Evolutionary conservation across 2,329 filamentous ascomycete species (phyloP).

Genomic region (Exophiala aquamarina): DNA sequence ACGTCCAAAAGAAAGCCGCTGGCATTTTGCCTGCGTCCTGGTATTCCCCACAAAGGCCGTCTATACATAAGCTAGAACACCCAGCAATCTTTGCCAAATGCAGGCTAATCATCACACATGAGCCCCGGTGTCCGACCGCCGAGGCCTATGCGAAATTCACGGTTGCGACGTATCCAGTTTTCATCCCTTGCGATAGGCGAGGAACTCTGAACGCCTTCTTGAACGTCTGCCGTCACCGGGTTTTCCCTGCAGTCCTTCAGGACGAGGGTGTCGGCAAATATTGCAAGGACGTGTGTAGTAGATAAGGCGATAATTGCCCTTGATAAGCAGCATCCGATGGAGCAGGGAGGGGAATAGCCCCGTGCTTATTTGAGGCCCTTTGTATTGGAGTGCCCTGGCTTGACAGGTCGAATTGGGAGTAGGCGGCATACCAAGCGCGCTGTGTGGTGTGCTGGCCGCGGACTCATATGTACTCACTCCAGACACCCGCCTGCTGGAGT

Average conservation of each 20-base stretch:
- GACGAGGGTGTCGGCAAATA: slow-evolving; percentile 27
- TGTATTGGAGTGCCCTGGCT: too few species aligned
- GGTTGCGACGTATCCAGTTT: slow-evolving; percentile 53
- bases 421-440: too few species aligned
- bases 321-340: too few species aligned
- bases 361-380: too few species aligned
- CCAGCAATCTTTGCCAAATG: slow-evolving; percentile 52
- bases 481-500: too few species aligned
- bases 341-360: too few species aligned
- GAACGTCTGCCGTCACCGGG: slow-evolving; percentile 63
- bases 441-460: too few species aligned
- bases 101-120: slow-evolving; percentile 43
- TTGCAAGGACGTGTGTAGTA: slow-evolving; percentile 28
- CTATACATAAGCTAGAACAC: slow-evolving; percentile 53
- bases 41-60: slow-evolving; percentile 49
- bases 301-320: too few species aligned
- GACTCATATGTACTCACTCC: too few species aligned
- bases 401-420: too few species aligned
- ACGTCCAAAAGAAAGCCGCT: too few species aligned
- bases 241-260: slow-evolving; percentile 51
- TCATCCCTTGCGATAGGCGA: slow-evolving; percentile 52
- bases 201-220: slow-evolving; percentile 60
- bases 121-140: slow-evolving; percentile 48
- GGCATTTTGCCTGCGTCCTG: slow-evolving; percentile 48
- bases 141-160: slow-evolving; percentile 39